These are phyloP conservation scores for Elsinoe necatrix DNA, from an alignment of 2,329 filamentous ascomycete species.

Conservation along the genomic window DNA sequence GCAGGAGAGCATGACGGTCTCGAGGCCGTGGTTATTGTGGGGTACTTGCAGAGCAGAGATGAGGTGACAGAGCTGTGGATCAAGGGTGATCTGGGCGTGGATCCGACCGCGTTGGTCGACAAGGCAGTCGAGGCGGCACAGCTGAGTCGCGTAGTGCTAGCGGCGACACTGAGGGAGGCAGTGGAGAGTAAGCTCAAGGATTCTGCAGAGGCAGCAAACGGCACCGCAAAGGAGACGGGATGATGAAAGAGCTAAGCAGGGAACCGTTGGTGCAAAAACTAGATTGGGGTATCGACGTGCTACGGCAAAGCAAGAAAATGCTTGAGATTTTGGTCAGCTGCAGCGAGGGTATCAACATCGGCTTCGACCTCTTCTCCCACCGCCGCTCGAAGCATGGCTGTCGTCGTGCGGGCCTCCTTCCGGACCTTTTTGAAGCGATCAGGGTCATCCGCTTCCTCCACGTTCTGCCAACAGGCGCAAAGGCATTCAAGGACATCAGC, in stretches of 20 bases:
- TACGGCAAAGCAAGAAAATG: conserved; percentile 21
- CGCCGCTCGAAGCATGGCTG: conserved; percentile 22
- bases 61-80: conserved; percentile 94
- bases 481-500: conserved; percentile 57
- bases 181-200: conserved; percentile 31
- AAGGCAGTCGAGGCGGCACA: conserved; percentile 55
- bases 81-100: conserved; percentile 56
- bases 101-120: conserved; percentile 50
- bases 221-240: not conserved
- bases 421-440: conserved; percentile 20
- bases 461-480: conserved; percentile 31
- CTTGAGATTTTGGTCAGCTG: conserved; percentile 25
- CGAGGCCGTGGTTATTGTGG: conserved; percentile 77
- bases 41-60: conserved; percentile 75
- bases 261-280: not conserved
- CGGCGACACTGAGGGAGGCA: conserved; percentile 53
- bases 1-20: conserved; percentile 71
- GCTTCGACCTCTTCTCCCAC: conserved; percentile 23
- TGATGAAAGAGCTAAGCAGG: not conserved
- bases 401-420: conserved; percentile 21
- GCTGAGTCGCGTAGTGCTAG: conserved; percentile 51
- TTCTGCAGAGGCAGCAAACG: not conserved
- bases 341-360: conserved; percentile 23
- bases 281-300: not conserved
- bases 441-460: conserved; percentile 17